These are phyloP conservation scores for Apiotrichum veenhuisii DNA, from an alignment of 1,284 basidiomycete genomes.

Conservation along the genomic window DNA sequence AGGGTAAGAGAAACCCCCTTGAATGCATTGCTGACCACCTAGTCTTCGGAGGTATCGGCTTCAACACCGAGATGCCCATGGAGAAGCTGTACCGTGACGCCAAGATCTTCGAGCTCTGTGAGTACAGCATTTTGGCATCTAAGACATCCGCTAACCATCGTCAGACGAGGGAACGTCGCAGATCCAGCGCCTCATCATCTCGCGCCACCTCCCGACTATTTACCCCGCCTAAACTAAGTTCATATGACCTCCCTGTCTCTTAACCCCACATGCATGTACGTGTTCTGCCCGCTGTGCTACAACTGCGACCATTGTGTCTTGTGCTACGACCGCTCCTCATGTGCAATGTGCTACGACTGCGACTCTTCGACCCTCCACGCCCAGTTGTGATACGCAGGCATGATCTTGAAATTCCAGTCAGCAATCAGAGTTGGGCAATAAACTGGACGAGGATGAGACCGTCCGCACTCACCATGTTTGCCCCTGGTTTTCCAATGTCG, in stretches of 20 bases:
- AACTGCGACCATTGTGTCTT: neutral
- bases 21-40: conserved; percentile 1
- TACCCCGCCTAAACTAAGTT: conserved; percentile 39
- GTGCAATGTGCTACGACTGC: too few relatives aligned
- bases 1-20: conserved; percentile 25
- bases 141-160: neutral
- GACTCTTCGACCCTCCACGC: conserved; percentile 2
- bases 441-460: neutral
- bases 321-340: too few relatives aligned
- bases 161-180: conserved; percentile 50
- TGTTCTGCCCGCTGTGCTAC: neutral
- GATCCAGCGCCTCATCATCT: conserved; percentile 51
- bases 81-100: conserved; percentile 56
- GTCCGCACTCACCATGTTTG: neutral
- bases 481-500: neutral
- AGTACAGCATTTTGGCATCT: conserved; percentile 14
- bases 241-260: neutral
- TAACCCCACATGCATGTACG: neutral
- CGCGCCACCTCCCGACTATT: conserved; percentile 39
- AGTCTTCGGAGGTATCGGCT: conserved; percentile 53
- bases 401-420: neutral
- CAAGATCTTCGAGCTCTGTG: conserved; percentile 53
- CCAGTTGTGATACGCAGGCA: conserved; percentile 8
- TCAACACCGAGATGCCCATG: conserved; percentile 56
- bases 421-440: neutral